Conservation (phyloP, 305 asterid species). For the Solanum aculeatissimum region DNA sequence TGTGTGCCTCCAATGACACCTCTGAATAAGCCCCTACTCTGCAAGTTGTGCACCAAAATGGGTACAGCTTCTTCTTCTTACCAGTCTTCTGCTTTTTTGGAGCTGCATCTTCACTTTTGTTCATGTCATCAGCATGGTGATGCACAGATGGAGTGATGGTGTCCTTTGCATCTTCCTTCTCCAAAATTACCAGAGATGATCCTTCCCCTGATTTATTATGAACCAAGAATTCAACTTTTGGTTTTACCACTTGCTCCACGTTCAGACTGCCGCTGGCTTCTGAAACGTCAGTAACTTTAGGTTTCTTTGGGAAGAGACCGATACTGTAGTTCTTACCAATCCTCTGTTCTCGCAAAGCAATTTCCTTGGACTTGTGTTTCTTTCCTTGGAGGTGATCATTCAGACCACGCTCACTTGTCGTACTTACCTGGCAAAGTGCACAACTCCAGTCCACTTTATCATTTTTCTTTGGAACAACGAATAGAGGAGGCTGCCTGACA, state of each 20-base stretch:
- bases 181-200: background rate
- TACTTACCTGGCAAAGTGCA: slow-evolving; percentile 10
- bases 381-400: slow-evolving; percentile 42
- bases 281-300: background rate
- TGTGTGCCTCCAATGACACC: slow-evolving; percentile 11
- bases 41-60: slow-evolving; percentile 26
- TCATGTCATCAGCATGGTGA: background rate
- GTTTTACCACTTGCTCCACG: background rate
- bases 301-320: slow-evolving; percentile 21
- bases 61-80: slow-evolving; percentile 1
- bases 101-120: background rate
- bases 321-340: slow-evolving; percentile 20
- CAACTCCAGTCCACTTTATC: slow-evolving; percentile 13
- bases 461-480: background rate
- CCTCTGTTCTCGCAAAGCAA: slow-evolving; percentile 15
- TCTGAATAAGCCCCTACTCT: slow-evolving; percentile 10
- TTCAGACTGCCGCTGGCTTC: background rate
- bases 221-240: slow-evolving; percentile 1
- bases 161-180: background rate
- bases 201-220: slow-evolving; percentile 2
- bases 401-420: slow-evolving; percentile 26
- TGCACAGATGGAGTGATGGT: background rate
- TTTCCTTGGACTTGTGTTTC: slow-evolving; percentile 57
- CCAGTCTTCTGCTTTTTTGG: background rate
- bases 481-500: background rate